Evolutionary conservation across 2,329 filamentous ascomycete genomes (phyloP), one percentile per base, ranked within the genome.

Genomic region (Colletotrichum salicis): DNA sequence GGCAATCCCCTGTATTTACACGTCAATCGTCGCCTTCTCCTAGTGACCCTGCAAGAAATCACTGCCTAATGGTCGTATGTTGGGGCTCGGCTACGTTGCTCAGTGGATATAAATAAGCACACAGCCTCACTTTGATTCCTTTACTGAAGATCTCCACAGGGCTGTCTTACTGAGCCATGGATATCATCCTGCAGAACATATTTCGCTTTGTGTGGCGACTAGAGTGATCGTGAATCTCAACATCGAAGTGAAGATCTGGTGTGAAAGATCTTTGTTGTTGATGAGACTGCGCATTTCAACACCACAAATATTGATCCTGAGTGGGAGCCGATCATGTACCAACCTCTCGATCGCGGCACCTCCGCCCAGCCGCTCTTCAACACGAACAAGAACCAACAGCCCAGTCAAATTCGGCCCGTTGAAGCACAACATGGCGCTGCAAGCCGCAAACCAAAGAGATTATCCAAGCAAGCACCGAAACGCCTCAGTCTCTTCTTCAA

Each of bases 401-500:
- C 11, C 48, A 52, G 19, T 3, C 37, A 41, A 0, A 15, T 41
- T 41, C 37, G 48, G 10, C n/a, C 48, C 7, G 2, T 52, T 12
- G 8, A 2, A 52, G 2, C n/a, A 52, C 6, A 52, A 8, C 4
- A 52, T 5, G 48, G 48, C 2, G 48, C 0, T 4, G 48, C 19
- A 52, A 5, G 48, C 8, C n/a, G 1, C 7, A 24, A 52, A 5
- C 19, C 59, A 3, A 62, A 33, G 4, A 4, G 24, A 13, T 8
- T 19, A 7, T 2, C 0, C 3, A 22, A 41, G 12, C 37, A 1
- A 2, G 2, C 37, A 1, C 2, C 37, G 1, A 41, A 41, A 1
- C 37, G 37, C 13, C 37, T 41, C 5, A 41, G 37, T 41, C 13
- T 33, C 0, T 31, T 62, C 0, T 15, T 62, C 2, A 62, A 51